These are phyloP conservation scores for Candida boleticola DNA, from an alignment of 805 yeast genomes.

Conservation along the genomic window DNA sequence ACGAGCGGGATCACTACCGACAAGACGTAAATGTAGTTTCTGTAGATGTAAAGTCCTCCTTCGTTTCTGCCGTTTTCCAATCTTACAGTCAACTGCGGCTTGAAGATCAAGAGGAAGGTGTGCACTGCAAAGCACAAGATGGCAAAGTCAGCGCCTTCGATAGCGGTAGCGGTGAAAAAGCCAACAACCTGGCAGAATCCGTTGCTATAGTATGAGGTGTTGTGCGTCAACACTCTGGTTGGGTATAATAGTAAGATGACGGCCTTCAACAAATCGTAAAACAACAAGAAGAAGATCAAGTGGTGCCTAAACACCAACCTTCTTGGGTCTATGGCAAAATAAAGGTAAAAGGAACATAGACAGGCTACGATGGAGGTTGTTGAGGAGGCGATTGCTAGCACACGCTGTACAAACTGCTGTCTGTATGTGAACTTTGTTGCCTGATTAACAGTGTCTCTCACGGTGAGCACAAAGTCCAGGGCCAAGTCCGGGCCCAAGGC, in stretches of 20 bases:
- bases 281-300: conserved; percentile 63
- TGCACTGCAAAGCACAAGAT: conserved; percentile 82
- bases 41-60: conserved; percentile 68
- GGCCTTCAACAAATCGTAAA: conserved; percentile 76
- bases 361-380: conserved; percentile 45
- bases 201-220: conserved; percentile 44
- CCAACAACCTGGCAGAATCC: conserved; percentile 67
- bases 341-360: conserved; percentile 57
- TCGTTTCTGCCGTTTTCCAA: conserved; percentile 45
- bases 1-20: conserved; percentile 62
- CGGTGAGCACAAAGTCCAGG: background rate
- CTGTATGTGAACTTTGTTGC: conserved; percentile 24
- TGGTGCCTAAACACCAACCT: conserved; percentile 66
- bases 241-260: conserved; percentile 68
- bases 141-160: conserved; percentile 85
- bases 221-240: conserved; percentile 46
- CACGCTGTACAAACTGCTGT: conserved; percentile 30
- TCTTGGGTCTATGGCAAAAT: conserved; percentile 62
- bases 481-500: background rate
- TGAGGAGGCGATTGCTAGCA: conserved; percentile 38
- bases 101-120: conserved; percentile 69
- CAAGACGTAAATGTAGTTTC: conserved; percentile 56
- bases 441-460: conserved; percentile 18
- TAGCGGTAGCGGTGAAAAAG: conserved; percentile 74
- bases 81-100: conserved; percentile 48